Conservation (phyloP, 1,284 basidiomycete species). For the Moesziomyces globuligerus region DNA sequence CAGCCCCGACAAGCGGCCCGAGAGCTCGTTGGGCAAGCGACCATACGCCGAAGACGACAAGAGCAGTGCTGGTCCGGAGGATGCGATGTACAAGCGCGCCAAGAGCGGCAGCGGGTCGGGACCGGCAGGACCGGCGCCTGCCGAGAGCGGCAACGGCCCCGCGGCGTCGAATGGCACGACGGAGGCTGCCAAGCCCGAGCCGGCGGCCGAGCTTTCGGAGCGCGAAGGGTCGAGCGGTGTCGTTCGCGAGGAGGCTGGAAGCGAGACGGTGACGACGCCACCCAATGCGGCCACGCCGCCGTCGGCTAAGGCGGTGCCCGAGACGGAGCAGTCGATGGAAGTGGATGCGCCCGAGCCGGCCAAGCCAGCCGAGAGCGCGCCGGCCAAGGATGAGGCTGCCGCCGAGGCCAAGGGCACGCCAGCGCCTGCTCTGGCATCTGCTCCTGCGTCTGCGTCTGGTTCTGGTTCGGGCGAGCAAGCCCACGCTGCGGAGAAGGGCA, state of each 20-base stretch:
- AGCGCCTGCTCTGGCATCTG: background rate
- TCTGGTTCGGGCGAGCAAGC: background rate
- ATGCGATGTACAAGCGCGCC: constrained; percentile 34
- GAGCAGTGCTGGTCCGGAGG: constrained; percentile 15
- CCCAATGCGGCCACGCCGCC: constrained; percentile 17
- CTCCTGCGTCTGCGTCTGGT: constrained; percentile 6
- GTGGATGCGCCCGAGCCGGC: constrained; percentile 10
- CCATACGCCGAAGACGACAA: constrained; percentile 34
- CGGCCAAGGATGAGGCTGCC: constrained; percentile 8
- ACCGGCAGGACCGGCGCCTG: constrained; percentile 4
- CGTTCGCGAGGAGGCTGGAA: constrained; percentile 3
- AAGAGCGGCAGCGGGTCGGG: constrained; percentile 28
- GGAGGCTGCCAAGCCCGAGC: constrained; percentile 7
- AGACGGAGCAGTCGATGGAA: constrained; percentile 24
- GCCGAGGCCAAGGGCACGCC: constrained; percentile 1
- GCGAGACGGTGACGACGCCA: constrained; percentile 4
- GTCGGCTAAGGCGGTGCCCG: constrained; percentile 1
- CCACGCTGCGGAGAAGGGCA: too few relatives aligned
- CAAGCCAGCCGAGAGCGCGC: background rate
- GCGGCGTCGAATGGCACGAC: constrained; percentile 1
- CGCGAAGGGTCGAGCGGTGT: background rate
- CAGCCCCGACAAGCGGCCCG: constrained; percentile 37
- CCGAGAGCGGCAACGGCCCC: background rate
- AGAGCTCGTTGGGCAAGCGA: constrained; percentile 50
- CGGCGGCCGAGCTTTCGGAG: background rate